phyloP scores from a whole-genome alignment of 192 early-diverging fungal genomes.

The Entrophospora sp. region DNA sequence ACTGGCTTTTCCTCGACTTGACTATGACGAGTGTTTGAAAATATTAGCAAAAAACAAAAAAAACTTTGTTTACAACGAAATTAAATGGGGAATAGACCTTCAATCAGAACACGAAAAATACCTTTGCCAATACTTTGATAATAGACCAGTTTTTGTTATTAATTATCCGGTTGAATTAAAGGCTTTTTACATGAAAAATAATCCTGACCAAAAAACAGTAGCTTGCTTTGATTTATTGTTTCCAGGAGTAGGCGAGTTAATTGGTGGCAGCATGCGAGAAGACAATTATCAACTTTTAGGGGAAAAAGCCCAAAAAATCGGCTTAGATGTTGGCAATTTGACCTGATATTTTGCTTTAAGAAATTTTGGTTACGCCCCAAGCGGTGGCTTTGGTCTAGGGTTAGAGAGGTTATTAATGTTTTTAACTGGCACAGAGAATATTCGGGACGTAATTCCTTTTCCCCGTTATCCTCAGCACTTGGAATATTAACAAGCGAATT shows the following conservation, averaged over 20 bases:
- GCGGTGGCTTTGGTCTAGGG: slow-evolving; percentile 88
- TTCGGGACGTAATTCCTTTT: slow-evolving; percentile 60
- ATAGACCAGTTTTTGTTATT: slow-evolving; percentile 84
- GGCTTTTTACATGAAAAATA: slow-evolving; percentile 81
- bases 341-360: slow-evolving; percentile 82
- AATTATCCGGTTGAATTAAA: slow-evolving; percentile 73
- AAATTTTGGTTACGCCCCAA: slow-evolving; percentile 72
- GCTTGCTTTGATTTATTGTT: slow-evolving; percentile 77
- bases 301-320: slow-evolving; percentile 39
- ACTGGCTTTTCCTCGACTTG: no score
- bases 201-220: slow-evolving; percentile 51
- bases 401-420: slow-evolving; percentile 75
- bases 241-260: slow-evolving; percentile 75
- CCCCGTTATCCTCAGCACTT: no score
- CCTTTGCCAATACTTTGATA: slow-evolving; percentile 56
- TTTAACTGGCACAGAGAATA: slow-evolving; percentile 71
- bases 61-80: slow-evolving; percentile 53
- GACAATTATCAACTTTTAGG: slow-evolving; percentile 49
- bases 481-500: no score
- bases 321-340: slow-evolving; percentile 56
- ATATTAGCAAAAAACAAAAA: slow-evolving; percentile 47
- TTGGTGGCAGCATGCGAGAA: slow-evolving; percentile 81
- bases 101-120: slow-evolving; percentile 85
- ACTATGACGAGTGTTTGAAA: slow-evolving; percentile 75
- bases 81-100: slow-evolving; percentile 58